A percentile compares a stretch with the other conserved stretches of the same genome.
Evolutionary conservation across 1,284 basidiomycete species (phyloP).

Genomic region (Cystobasidiaceae sp.): DNA sequence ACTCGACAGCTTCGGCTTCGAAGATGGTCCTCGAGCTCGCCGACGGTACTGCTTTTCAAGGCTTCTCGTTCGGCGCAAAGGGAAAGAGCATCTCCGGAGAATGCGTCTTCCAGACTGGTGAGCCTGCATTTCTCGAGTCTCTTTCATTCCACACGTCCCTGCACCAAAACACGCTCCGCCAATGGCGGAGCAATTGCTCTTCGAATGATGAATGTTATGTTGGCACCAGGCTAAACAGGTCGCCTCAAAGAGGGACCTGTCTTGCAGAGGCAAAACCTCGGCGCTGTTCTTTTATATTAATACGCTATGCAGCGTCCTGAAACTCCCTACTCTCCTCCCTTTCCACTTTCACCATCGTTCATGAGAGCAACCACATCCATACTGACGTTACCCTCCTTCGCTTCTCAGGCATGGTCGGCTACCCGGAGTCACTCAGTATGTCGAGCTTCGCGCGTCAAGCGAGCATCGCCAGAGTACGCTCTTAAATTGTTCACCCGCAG

Average conservation of each 20-base stretch:
- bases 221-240: conserved; percentile 31
- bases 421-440: conserved; percentile 85
- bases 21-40: conserved; percentile 75
- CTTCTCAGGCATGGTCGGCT: conserved; percentile 91
- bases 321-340: no score
- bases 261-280: conserved; percentile 31
- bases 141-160: background rate
- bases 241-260: conserved; percentile 11
- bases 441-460: background rate
- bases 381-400: background rate
- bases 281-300: conserved; percentile 31
- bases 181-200: no score
- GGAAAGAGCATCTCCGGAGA: conserved; percentile 90
- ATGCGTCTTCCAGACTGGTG: conserved; percentile 99
- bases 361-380: background rate
- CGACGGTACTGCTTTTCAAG: conserved; percentile 82
- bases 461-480: background rate
- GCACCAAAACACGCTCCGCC: background rate
- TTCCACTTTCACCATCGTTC: background rate
- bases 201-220: conserved; percentile 31
- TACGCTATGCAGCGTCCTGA: conserved; percentile 33
- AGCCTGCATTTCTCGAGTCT: conserved; percentile 49
- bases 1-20: conserved; percentile 32
- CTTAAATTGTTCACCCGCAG: no score
- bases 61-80: conserved; percentile 89